Evolutionary conservation across 345 rosid genomes (phyloP).

Genomic region (Carallia pectinifolia): DNA sequence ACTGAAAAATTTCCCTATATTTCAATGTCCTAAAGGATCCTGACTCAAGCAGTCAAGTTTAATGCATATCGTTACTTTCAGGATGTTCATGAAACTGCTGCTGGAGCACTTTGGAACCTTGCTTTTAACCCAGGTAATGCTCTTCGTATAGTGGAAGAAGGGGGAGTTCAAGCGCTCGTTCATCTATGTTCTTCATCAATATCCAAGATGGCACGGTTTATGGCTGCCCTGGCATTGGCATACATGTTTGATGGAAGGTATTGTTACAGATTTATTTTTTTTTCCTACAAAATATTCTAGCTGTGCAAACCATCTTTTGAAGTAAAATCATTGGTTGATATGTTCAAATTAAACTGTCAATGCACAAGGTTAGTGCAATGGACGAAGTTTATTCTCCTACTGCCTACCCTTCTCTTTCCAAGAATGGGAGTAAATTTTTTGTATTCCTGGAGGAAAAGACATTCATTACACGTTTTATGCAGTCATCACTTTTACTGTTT

Average conservation of each 20-base stretch:
- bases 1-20: neutral
- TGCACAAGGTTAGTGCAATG: no score
- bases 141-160: conserved; percentile 39
- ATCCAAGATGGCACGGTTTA: conserved; percentile 46
- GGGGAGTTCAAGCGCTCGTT: conserved; percentile 39
- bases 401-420: no score
- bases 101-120: conserved; percentile 52
- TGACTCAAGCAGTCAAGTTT: neutral
- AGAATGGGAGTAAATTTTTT: no score
- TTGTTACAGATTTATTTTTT: no score
- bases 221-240: conserved; percentile 45
- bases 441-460: no score
- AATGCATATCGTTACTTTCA: conserved; percentile 8
- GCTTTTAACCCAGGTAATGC: conserved; percentile 42
- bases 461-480: no score
- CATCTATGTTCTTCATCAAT: conserved; percentile 37
- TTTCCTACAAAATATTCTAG: neutral
- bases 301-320: neutral
- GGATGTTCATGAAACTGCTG: conserved; percentile 56
- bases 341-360: no score
- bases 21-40: neutral
- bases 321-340: no score
- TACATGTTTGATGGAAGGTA: conserved; percentile 46
- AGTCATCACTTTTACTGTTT: no score
- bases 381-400: no score